Evolutionary conservation across 805 yeast species (phyloP), one percentile per base, ranked within the genome.

Genomic region (Yarrowia hollandica): DNA sequence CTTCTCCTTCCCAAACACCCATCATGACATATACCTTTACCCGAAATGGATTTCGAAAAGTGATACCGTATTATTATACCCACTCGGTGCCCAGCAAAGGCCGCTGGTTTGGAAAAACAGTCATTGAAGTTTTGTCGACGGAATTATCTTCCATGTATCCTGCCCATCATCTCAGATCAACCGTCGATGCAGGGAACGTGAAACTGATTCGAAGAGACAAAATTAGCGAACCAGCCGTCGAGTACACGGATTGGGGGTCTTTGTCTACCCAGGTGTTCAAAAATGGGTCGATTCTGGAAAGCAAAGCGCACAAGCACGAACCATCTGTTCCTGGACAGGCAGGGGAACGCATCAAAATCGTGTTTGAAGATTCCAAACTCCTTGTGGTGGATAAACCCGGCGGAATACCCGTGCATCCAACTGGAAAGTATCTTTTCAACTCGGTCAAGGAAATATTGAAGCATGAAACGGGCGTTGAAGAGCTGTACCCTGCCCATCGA

Each of bases 381-480:
- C 77, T 92, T 4, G 95, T 88, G 2, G 85, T 94, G 18, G 96
- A 92, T 69, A 94, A 94, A 65, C 99, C 99, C 0, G 82, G 95
- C 3, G 97, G 99, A 0, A 81, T 94, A 4, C 98, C 99, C 0
- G 96, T 89, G 1, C 57, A 52, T 16, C 25, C 42, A 2, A 34
- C 57, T 0, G 57, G 57, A 4, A 16, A 52, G 10, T 52, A 35
- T 22, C 26, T 16, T 3, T 18, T 4, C 25, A 52, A 52, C n/a
- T 81, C 96, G 1, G 77, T 90, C 19, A 86, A 94, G 5, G 86
- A 86, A 68, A 82, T 90, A 9, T 70, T 90, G 65, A 84, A 85
- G 68, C 79, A 80, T 37, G 90, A 90, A 65, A 34, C 74, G 59
- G 85, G 84, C 1, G 71, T 77, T 35, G 5, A 18, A 12, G 71